Evolutionary conservation across 208 protist species (phyloP).

Genomic region (Leishmania aethiopica): DNA sequence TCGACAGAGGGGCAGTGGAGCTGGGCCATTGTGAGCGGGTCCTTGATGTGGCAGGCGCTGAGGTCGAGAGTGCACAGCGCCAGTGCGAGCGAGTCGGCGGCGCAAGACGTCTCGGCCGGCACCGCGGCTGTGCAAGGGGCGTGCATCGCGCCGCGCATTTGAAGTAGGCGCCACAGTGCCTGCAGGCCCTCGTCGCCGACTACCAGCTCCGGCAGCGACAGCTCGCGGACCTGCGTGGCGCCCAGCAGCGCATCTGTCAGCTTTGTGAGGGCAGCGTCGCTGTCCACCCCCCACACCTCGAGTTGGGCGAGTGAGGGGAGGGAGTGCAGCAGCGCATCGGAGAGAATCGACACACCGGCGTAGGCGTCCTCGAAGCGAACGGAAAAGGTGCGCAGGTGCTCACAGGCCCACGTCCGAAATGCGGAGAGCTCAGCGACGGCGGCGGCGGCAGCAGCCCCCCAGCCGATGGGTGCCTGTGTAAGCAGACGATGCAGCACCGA

Average conservation of each 20-base stretch:
- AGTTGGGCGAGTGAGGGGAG: constrained; percentile 5
- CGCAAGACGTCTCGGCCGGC: background rate
- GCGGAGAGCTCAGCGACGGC: background rate
- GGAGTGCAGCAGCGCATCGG: constrained; percentile 6
- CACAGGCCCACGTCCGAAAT: constrained; percentile 5
- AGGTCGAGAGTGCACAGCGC: constrained; percentile 10
- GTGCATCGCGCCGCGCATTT: background rate
- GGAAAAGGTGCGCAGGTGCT: constrained; percentile 10
- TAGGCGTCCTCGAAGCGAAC: constrained; percentile 8
- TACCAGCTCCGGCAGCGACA: constrained; percentile 13
- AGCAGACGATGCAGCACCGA: constrained; percentile 9
- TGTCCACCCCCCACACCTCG: constrained; percentile 2
- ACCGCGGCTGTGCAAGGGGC: background rate
- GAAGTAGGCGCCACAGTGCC: constrained; percentile 4
- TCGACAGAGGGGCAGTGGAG: constrained; percentile 12
- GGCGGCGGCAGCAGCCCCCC: background rate
- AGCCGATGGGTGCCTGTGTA: background rate
- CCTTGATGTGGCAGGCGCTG: constrained; percentile 6
- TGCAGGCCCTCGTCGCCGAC: constrained; percentile 7
- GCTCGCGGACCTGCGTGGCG: constrained; percentile 7
- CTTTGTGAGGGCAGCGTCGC: constrained; percentile 4
- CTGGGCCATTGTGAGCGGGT: constrained; percentile 1
- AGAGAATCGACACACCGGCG: constrained; percentile 1
- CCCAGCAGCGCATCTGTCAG: constrained; percentile 5
- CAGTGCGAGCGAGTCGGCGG: background rate